Evolutionary conservation across 768 basidiomycete genomes (phyloP).

Genomic region (Pisolithus orientalis): DNA sequence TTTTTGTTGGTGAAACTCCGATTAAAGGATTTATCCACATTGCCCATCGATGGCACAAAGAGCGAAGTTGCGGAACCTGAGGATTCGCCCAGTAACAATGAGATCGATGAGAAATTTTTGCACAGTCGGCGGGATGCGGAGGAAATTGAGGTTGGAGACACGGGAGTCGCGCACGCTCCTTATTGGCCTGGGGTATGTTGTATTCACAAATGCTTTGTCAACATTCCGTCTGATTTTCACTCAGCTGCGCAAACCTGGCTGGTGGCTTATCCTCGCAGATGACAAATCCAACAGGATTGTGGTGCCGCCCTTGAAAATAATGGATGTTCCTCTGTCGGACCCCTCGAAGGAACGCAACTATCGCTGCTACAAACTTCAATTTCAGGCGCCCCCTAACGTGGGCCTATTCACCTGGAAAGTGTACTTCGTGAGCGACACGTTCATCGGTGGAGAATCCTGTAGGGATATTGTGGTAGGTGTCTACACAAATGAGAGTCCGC

Average conservation of each 20-base stretch:
- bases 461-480: conserved; percentile 64
- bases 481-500: neutral
- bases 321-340: conserved; percentile 67
- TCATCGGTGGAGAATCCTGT: conserved; percentile 72
- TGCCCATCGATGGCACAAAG: conserved; percentile 24
- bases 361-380: conserved; percentile 84
- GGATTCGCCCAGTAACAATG: conserved; percentile 42
- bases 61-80: conserved; percentile 38
- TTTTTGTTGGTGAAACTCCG: conserved; percentile 82
- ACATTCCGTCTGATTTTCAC: neutral
- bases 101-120: conserved; percentile 69
- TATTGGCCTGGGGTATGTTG: conserved; percentile 79
- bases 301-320: conserved; percentile 78
- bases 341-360: conserved; percentile 48
- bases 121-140: conserved; percentile 56
- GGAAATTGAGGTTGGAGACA: conserved; percentile 41
- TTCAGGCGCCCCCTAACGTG: conserved; percentile 85
- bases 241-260: conserved; percentile 82
- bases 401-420: conserved; percentile 89
- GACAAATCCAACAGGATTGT: conserved; percentile 80
- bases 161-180: conserved; percentile 81
- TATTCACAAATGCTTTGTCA: neutral
- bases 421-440: conserved; percentile 82
- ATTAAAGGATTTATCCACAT: conserved; percentile 47
- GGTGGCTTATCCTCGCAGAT: conserved; percentile 90